Base-by-base conservation (phyloP, 2,329 filamentous ascomycete species). In the Colletotrichum neosansevieriae region DNA sequence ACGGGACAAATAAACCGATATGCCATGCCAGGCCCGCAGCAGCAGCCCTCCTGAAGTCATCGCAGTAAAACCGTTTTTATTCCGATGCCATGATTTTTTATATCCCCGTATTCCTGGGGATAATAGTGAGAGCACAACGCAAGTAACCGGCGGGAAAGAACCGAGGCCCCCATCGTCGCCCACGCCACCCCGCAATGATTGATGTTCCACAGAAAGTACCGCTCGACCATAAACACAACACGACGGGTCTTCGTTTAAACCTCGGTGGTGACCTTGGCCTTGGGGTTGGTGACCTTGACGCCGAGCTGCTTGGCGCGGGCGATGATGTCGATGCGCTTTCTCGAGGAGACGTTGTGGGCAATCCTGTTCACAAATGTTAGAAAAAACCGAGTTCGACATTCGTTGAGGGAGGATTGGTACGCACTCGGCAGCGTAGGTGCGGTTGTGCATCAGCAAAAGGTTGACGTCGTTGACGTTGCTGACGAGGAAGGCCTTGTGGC, bases 401-500 rank as follows among this genome's bases (percentile, higher is more conserved):
- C n/a, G 6, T n/a, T 6, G 10, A 4, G 29, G 9, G n/a, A 24
- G 7, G 19, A 24, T 44, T 29, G 45, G 12, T 67, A 89, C 94
- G 78, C 94, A 98, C 94, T 99, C 96, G 82, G 96, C 96, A 82
- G 96, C 96, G 86, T 93, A 98, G 85, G 94, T 97, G 83, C 92
- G 92, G 93, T 98, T 98, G 92, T 99, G 96, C 96, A 99, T 99
- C 79, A 99, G 89, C 80, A 99, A 91, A 73, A 99, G 92, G 85
- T 99, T 95, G 80, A 99, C 91, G 78, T 99, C 96, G 83, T 91
- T 89, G 84, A 89, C 84, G 90, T 99, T 99, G 91, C 92, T 94
- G 87, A 99, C 96, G 81, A 98, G 91, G 92, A 99, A 99, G 75
- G 95, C 93, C 91, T 98, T 98, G 92, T 98, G 95, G 86, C 96